A percentile compares a stretch with the other conserved stretches of the same genome.
Evolutionary conservation across 2,329 filamentous ascomycete genomes (phyloP).

Genomic region (Kalmusia sp.): DNA sequence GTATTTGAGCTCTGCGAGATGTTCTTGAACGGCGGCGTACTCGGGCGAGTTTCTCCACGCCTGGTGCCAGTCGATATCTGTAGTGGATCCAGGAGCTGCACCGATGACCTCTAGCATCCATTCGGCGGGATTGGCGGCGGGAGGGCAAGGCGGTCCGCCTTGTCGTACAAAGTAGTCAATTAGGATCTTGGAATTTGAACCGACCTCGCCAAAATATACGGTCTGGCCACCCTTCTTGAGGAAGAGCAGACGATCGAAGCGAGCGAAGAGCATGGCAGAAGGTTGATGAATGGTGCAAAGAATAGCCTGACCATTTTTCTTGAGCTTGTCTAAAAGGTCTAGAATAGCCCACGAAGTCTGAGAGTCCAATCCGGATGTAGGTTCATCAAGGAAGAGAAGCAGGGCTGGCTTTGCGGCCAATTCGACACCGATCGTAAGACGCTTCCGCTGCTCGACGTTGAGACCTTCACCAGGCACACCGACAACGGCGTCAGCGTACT

Average conservation of each 20-base stretch:
- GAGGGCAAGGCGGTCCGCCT: slow-evolving; percentile 69
- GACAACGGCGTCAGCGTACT: slow-evolving; percentile 88
- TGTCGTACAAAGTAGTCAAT: slow-evolving; percentile 79
- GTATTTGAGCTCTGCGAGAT: slow-evolving; percentile 55
- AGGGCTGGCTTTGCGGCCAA: slow-evolving; percentile 89
- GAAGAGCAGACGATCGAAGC: slow-evolving; percentile 83
- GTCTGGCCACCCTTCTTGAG: slow-evolving; percentile 77
- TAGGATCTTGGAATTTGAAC: slow-evolving; percentile 71
- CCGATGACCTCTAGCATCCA: slow-evolving; percentile 73
- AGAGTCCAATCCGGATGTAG: slow-evolving; percentile 90
- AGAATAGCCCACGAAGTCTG: slow-evolving; percentile 94
- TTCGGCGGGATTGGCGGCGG: slow-evolving; percentile 79
- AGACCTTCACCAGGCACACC: slow-evolving; percentile 87
- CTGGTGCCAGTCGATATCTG: slow-evolving; percentile 59
- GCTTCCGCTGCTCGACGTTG: slow-evolving; percentile 70
- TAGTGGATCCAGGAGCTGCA: slow-evolving; percentile 57
- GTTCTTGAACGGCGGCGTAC: slow-evolving; percentile 51
- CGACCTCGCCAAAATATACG: slow-evolving; percentile 83
- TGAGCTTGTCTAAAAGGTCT: slow-evolving; percentile 49
- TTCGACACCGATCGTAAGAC: slow-evolving; percentile 95
- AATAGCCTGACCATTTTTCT: slow-evolving; percentile 70
- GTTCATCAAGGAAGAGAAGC: slow-evolving; percentile 91
- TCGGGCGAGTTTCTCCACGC: slow-evolving; percentile 58
- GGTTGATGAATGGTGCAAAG: slow-evolving; percentile 98
- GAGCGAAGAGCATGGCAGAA: slow-evolving; percentile 93